A percentile compares a stretch with the other conserved stretches of the same genome.
Evolutionary conservation across 2,329 filamentous ascomycete genomes (phyloP).

Genomic region (Monilinia aucupariae): DNA sequence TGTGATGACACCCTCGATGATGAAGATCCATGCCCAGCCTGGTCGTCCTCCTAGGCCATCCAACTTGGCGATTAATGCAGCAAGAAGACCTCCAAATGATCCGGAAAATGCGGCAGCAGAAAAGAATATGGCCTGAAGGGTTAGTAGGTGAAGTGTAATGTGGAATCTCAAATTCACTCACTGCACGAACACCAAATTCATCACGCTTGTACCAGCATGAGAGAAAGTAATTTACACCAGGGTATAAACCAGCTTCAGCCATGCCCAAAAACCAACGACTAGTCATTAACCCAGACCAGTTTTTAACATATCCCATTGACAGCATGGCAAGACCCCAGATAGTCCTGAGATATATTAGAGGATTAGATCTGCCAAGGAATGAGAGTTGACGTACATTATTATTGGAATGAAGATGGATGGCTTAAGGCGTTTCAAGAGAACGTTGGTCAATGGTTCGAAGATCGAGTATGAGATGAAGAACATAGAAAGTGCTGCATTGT

Average conservation of each 20-base stretch:
- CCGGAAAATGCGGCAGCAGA: conserved; percentile 48
- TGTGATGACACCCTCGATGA: conserved; percentile 47
- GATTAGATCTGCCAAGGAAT: background rate
- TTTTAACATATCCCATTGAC: conserved; percentile 37
- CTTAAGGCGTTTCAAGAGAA: conserved; percentile 64
- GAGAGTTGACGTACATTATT: conserved; percentile 60
- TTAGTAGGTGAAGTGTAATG: conserved; percentile 49
- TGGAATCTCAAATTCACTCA: conserved; percentile 36
- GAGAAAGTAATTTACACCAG: conserved; percentile 75
- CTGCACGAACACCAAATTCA: conserved; percentile 49
- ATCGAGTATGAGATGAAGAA: conserved; percentile 84
- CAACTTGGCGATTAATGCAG: conserved; percentile 42
- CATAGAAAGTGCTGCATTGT: conserved; percentile 70
- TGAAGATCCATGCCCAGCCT: conserved; percentile 48
- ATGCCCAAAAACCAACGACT: conserved; percentile 59
- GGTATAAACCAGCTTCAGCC: conserved; percentile 69
- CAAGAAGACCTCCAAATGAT: conserved; percentile 44
- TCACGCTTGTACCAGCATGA: conserved; percentile 71
- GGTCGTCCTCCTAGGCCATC: conserved; percentile 39
- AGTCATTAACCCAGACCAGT: conserved; percentile 33
- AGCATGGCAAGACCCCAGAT: conserved; percentile 65
- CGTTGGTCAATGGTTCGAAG: conserved; percentile 70
- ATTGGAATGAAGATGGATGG: conserved; percentile 75
- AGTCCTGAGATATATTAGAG: conserved; percentile 39
- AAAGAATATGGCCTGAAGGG: conserved; percentile 51